These are phyloP conservation scores for Neonectria coccinea DNA, from an alignment of 2,329 filamentous ascomycete genomes.

Conservation along the genomic window DNA sequence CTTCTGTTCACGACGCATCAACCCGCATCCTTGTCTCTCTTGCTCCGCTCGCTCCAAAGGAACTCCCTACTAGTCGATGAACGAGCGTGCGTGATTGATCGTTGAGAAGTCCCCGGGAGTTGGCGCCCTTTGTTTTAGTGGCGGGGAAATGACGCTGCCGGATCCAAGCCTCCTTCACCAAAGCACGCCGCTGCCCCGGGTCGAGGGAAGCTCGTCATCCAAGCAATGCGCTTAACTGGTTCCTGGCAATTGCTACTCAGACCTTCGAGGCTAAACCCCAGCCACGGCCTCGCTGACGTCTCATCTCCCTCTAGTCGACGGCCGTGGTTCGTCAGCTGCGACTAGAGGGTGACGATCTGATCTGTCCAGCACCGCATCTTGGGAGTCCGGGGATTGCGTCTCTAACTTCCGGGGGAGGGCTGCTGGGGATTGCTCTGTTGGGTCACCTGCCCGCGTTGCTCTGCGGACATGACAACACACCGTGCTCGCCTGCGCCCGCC, in stretches of 20 bases:
- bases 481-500: not conserved
- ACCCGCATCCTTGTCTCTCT: constrained; percentile 14
- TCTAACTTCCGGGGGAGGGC: not conserved
- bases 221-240: constrained; percentile 10
- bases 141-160: constrained; percentile 41
- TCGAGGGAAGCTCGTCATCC: constrained; percentile 37
- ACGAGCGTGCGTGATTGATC: constrained; percentile 12
- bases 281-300: not conserved
- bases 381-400: constrained; percentile 12
- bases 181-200: constrained; percentile 30
- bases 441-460: constrained; percentile 27
- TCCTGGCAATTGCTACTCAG: constrained; percentile 18
- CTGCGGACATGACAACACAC: constrained; percentile 28
- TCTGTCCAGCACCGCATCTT: not conserved
- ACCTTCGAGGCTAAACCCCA: constrained; percentile 3
- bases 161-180: constrained; percentile 34
- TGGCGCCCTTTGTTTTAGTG: constrained; percentile 23
- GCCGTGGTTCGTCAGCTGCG: constrained; percentile 10
- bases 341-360: constrained; percentile 18
- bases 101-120: not conserved
- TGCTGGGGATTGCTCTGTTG: not conserved
- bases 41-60: constrained; percentile 19
- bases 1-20: not conserved
- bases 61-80: constrained; percentile 15
- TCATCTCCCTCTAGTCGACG: constrained; percentile 7